Conservation (phyloP, 1,284 basidiomycete species). For the Blastosporella zonata region DNA sequence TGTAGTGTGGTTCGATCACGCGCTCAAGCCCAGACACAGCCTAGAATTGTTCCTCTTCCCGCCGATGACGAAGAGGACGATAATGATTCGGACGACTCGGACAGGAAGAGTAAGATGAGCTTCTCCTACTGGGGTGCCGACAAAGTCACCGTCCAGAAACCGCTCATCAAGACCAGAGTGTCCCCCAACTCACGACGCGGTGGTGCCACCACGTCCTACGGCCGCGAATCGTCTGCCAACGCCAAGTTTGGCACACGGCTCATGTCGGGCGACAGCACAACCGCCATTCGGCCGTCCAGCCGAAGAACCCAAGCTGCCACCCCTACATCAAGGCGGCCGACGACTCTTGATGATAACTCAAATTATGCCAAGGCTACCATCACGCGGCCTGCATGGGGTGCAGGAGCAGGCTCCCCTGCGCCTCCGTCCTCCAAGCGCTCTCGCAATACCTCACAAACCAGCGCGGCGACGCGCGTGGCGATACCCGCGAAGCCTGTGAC, state of each 20-base stretch:
- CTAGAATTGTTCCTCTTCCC: slow-evolving; percentile 68
- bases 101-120: slow-evolving; percentile 87
- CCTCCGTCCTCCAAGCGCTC: slow-evolving; percentile 50
- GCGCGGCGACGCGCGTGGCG: slow-evolving; percentile 42
- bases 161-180: slow-evolving; percentile 53
- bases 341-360: slow-evolving; percentile 50
- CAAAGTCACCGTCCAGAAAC: slow-evolving; percentile 81
- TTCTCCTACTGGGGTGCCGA: slow-evolving; percentile 90
- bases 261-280: slow-evolving; percentile 50
- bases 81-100: slow-evolving; percentile 77
- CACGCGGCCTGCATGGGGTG: slow-evolving; percentile 69
- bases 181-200: slow-evolving; percentile 45
- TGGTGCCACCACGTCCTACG: slow-evolving; percentile 55
- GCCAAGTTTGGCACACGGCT: slow-evolving; percentile 81
- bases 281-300: slow-evolving; percentile 56
- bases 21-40: slow-evolving; percentile 60
- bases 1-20: slow-evolving; percentile 68
- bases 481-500: slow-evolving; percentile 51
- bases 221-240: slow-evolving; percentile 76
- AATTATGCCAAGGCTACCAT: slow-evolving; percentile 66
- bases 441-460: slow-evolving; percentile 71
- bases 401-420: slow-evolving; percentile 50
- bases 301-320: slow-evolving; percentile 54
- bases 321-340: slow-evolving; percentile 48
- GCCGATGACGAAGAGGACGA: slow-evolving; percentile 53